These are phyloP conservation scores for Agapanthus africanus DNA, from an alignment of 106 monocot genomes.

Conservation along the genomic window DNA sequence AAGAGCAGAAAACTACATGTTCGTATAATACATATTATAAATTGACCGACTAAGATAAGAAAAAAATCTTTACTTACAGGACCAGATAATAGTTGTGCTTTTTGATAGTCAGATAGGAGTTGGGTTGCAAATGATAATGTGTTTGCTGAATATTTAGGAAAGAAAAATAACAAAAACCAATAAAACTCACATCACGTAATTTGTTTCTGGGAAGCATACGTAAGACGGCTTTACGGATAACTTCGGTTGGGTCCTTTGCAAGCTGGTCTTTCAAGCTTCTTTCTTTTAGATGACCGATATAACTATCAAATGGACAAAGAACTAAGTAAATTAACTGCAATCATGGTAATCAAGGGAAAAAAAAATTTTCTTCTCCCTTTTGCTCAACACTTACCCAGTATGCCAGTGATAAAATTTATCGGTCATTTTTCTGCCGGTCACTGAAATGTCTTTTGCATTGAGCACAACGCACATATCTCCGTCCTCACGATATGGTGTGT, in stretches of 20 bases:
- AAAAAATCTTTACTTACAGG: no score
- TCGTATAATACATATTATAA: no score
- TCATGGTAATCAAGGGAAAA: no score
- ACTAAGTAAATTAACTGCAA: no score
- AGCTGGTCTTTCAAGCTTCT: conserved; percentile 89
- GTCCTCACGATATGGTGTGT: conserved; percentile 80
- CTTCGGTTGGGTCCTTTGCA: conserved; percentile 87
- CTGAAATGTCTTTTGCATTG: conserved; percentile 86
- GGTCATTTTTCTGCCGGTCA: conserved; percentile 84
- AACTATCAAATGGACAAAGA: conserved; percentile 29
- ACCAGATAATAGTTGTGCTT: no score
- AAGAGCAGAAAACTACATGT: no score
- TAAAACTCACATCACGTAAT: conserved; percentile 90
- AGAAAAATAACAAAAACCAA: no score
- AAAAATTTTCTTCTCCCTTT: no score
- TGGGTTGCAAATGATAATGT: no score
- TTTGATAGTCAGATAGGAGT: no score
- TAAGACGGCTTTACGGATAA: conserved; percentile 90
- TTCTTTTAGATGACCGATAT: conserved; percentile 78
- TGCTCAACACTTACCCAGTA: conserved; percentile 60
- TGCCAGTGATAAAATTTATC: conserved; percentile 93
- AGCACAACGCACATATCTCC: conserved; percentile 95
- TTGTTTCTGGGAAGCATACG: conserved; percentile 96
- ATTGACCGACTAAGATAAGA: no score
- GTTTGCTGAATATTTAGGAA: no score